phyloP scores from a whole-genome alignment of 345 rosid genomes.

The Populus tremula region DNA sequence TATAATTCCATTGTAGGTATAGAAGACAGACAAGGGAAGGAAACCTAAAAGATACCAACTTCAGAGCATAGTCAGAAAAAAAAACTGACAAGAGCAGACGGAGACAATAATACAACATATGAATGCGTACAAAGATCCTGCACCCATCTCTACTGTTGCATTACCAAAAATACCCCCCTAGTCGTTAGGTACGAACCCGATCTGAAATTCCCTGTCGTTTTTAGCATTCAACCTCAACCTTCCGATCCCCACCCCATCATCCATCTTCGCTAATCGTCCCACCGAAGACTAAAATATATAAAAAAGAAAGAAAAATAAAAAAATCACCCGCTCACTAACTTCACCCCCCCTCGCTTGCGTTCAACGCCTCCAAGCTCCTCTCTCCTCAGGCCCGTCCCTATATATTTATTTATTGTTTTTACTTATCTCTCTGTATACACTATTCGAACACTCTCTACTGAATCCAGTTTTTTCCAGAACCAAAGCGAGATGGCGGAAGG shows the following conservation, averaged over 20 bases:
- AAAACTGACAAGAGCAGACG: not conserved
- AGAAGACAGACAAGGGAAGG: too few relatives aligned
- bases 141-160: not conserved
- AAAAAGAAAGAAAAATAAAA: too few relatives aligned
- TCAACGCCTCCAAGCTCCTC: constrained; percentile 11
- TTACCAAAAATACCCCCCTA: not conserved
- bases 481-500: constrained; percentile 22
- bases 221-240: constrained; percentile 8
- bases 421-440: not conserved
- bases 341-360: not conserved
- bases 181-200: not conserved
- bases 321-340: too few relatives aligned
- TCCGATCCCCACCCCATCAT: constrained; percentile 11
- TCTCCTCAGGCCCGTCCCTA: not conserved
- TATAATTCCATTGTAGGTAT: too few relatives aligned
- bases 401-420: not conserved
- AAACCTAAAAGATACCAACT: not conserved
- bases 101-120: not conserved
- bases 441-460: not conserved
- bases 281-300: not conserved
- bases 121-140: not conserved
- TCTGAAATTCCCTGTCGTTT: not conserved
- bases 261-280: not conserved
- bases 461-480: not conserved
- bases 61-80: not conserved